Evolutionary conservation across 176 grass and related monocot genomes (phyloP).

Genomic region (Eragrostis curvula): DNA sequence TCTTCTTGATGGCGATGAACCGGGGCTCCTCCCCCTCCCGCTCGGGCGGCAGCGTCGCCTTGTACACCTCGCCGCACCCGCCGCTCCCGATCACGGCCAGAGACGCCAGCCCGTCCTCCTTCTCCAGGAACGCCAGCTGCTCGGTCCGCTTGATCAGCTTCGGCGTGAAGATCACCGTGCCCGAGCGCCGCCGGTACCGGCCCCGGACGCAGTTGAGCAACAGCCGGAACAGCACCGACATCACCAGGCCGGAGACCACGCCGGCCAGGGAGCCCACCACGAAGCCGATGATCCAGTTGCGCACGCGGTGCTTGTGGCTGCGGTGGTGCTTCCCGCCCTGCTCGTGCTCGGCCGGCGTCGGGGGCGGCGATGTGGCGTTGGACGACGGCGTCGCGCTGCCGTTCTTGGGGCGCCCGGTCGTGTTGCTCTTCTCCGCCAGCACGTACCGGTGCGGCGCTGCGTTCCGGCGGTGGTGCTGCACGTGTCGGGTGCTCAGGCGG

Average conservation of each 20-base stretch:
- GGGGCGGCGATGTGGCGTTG: neutral
- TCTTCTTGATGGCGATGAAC: constrained; percentile 82
- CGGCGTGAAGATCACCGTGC: constrained; percentile 71
- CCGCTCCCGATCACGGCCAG: constrained; percentile 76
- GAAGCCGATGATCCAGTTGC: constrained; percentile 75
- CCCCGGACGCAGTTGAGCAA: constrained; percentile 67
- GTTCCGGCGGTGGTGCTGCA: constrained; percentile 31
- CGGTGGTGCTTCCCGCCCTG: neutral
- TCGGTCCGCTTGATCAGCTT: constrained; percentile 60
- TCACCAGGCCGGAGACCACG: constrained; percentile 45
- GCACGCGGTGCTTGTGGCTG: constrained; percentile 38
- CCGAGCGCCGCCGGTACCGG: constrained; percentile 38
- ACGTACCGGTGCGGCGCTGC: constrained; percentile 42
- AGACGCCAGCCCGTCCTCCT: constrained; percentile 56
- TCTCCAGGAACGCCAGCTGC: constrained; percentile 79
- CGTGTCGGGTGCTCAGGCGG: constrained; percentile 3
- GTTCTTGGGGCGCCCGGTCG: neutral
- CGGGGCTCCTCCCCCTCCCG: constrained; percentile 16
- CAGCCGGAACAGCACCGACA: constrained; percentile 59
- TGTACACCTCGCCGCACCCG: constrained; percentile 88
- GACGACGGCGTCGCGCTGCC: neutral
- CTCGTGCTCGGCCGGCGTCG: neutral
- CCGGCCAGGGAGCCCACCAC: constrained; percentile 52
- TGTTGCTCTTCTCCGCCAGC: constrained; percentile 38
- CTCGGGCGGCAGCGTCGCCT: constrained; percentile 49